phyloP scores from a whole-genome alignment of 2,329 filamentous ascomycete species.

The Diplodia corticola region DNA sequence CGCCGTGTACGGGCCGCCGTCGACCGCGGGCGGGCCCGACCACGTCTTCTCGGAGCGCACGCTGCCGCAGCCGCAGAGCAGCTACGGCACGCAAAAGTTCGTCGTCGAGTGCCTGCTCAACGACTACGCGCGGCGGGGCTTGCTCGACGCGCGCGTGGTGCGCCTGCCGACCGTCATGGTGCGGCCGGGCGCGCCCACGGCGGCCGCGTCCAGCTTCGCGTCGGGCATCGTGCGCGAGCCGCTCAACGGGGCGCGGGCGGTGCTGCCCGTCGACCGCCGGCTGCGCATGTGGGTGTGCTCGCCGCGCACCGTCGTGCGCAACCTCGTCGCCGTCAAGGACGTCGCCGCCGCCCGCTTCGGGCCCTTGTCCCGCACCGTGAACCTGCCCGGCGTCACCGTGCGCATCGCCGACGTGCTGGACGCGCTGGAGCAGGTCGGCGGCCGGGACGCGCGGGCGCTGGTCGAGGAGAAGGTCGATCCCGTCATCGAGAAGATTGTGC shows the following conservation, averaged over 20 bases:
- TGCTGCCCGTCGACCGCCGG: slow-evolving; percentile 49
- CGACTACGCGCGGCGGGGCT: slow-evolving; percentile 58
- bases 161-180: slow-evolving; percentile 62
- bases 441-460: slow-evolving; percentile 49
- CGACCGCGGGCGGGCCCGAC: slow-evolving; percentile 43
- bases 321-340: slow-evolving; percentile 51
- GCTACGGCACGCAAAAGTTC: slow-evolving; percentile 62
- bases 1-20: slow-evolving; percentile 58
- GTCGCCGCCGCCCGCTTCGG: slow-evolving; percentile 50
- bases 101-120: slow-evolving; percentile 60
- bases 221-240: slow-evolving; percentile 64
- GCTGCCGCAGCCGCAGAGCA: slow-evolving; percentile 59
- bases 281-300: slow-evolving; percentile 58
- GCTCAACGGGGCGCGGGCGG: slow-evolving; percentile 52
- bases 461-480: slow-evolving; percentile 50
- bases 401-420: slow-evolving; percentile 56
- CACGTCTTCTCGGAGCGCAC: slow-evolving; percentile 27
- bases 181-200: slow-evolving; percentile 57
- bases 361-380: slow-evolving; percentile 48
- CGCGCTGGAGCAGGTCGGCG: slow-evolving; percentile 53
- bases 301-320: slow-evolving; percentile 54
- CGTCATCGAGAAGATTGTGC: slow-evolving; percentile 49
- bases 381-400: slow-evolving; percentile 53
- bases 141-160: slow-evolving; percentile 56
- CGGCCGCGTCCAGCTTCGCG: slow-evolving; percentile 60